phyloP scores from a whole-genome alignment of 805 yeast genomes.

The Cyberlindnera japonica region DNA sequence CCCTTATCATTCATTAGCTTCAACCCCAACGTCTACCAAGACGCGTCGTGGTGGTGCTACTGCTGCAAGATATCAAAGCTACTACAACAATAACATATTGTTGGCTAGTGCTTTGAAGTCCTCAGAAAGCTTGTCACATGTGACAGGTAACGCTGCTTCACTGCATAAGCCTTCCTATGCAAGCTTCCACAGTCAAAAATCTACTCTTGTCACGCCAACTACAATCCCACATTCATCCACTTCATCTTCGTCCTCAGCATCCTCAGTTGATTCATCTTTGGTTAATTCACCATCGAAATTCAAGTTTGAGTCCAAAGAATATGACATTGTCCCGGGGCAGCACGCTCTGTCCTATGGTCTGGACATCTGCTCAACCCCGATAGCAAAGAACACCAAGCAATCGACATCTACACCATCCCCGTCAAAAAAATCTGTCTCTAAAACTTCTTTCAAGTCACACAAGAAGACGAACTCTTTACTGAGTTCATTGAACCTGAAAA shows the following conservation, averaged over 20 bases:
- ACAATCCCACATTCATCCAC: conserved; percentile 11
- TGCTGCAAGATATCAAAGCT: conserved; percentile 48
- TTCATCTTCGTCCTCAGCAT: conserved; percentile 18
- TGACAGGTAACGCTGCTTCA: conserved; percentile 3
- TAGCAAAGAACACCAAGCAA: conserved; percentile 7
- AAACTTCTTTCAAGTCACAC: conserved; percentile 12
- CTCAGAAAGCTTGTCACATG: conserved; percentile 29
- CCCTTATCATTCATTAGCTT: conserved; percentile 11
- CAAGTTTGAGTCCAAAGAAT: conserved; percentile 35
- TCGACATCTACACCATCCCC: conserved; percentile 2
- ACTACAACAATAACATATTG: conserved; percentile 42
- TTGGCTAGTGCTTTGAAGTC: conserved; percentile 44
- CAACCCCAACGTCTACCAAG: conserved; percentile 30
- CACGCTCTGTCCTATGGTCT: conserved; percentile 2
- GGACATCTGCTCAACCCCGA: neutral
- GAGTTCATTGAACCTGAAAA: conserved; percentile 16
- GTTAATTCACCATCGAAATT: conserved; percentile 27
- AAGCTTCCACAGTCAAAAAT: conserved; percentile 20
- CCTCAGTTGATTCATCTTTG: conserved; percentile 15
- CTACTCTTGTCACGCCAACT: conserved; percentile 12
- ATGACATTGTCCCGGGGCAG: conserved; percentile 31
- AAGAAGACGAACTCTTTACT: conserved; percentile 25
- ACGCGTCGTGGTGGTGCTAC: conserved; percentile 34
- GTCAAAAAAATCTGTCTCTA: conserved; percentile 10
- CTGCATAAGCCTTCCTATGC: conserved; percentile 21